Conservation (phyloP, 2,329 filamentous ascomycete species). For the Cladophialophora psammophila region DNA sequence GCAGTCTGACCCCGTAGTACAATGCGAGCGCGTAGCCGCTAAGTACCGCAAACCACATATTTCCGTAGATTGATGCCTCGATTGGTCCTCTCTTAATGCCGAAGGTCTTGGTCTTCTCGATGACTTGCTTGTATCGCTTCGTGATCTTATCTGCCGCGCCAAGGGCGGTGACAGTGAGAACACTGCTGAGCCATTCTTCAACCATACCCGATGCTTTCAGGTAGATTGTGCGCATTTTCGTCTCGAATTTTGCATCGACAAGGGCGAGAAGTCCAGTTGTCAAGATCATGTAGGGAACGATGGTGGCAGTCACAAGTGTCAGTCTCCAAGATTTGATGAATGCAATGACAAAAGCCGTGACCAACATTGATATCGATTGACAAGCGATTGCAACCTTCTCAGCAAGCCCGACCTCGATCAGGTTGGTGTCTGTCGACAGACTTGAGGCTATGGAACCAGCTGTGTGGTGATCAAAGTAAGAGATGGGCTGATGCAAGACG, state of each 20-base stretch:
- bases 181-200: conserved; percentile 58
- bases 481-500: not conserved
- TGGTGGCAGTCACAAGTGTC: conserved; percentile 54
- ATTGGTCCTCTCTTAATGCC: conserved; percentile 55
- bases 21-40: conserved; percentile 68
- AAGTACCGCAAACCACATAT: conserved; percentile 65
- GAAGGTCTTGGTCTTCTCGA: conserved; percentile 41
- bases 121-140: conserved; percentile 41
- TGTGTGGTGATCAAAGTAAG: not conserved
- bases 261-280: conserved; percentile 39
- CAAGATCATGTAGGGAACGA: conserved; percentile 55
- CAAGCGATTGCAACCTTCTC: conserved; percentile 49
- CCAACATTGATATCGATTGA: conserved; percentile 48
- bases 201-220: conserved; percentile 62
- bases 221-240: conserved; percentile 46
- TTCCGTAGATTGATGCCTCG: conserved; percentile 53
- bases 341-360: conserved; percentile 51
- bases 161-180: conserved; percentile 58
- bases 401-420: conserved; percentile 51
- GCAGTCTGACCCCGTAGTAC: conserved; percentile 46
- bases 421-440: conserved; percentile 42
- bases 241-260: conserved; percentile 37
- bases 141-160: conserved; percentile 32
- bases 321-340: conserved; percentile 54
- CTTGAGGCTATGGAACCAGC: not conserved